Percentiles rank a stretch among this genome's conserved stretches.
Conservation (phyloP, 768 basidiomycete species). For the Amanita jacksonii region DNA sequence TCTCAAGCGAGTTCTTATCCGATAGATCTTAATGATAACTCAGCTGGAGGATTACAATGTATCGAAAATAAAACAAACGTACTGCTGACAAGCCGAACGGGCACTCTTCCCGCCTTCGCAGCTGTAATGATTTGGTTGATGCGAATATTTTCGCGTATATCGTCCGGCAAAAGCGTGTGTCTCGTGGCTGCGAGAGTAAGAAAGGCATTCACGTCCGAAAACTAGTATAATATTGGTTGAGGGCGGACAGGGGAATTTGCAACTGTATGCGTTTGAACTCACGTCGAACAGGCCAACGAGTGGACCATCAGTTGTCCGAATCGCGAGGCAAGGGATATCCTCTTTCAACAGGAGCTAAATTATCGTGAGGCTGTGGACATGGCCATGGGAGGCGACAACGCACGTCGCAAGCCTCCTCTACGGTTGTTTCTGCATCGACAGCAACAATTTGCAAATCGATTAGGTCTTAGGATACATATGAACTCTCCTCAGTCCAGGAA, state of each 20-base stretch:
- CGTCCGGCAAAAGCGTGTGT: slow-evolving; percentile 56
- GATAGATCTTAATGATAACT: slow-evolving; percentile 74
- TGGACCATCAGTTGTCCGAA: slow-evolving; percentile 29
- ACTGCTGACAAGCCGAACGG: slow-evolving; percentile 75
- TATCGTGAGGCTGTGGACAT: no score
- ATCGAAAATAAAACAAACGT: slow-evolving; percentile 23
- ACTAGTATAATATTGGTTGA: slow-evolving; percentile 31
- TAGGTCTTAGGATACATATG: slow-evolving; percentile 36
- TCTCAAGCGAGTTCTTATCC: slow-evolving; percentile 73
- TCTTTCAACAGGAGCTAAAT: slow-evolving; percentile 59
- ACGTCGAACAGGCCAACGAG: slow-evolving; percentile 70
- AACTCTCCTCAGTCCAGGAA: no score
- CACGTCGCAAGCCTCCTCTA: slow-evolving; percentile 80
- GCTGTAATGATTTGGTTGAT: slow-evolving; percentile 64
- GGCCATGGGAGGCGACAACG: slow-evolving; percentile 19
- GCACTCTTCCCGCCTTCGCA: slow-evolving; percentile 63
- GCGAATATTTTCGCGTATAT: slow-evolving; percentile 47
- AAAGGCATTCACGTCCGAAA: slow-evolving; percentile 83
- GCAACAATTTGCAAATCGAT: slow-evolving; percentile 60
- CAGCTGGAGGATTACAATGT: no score
- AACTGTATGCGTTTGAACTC: slow-evolving; percentile 16
- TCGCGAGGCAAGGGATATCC: slow-evolving; percentile 54
- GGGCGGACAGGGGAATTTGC: not conserved
- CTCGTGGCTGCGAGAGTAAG: slow-evolving; percentile 73
- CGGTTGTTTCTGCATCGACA: slow-evolving; percentile 61